Evolutionary conservation across 1,284 basidiomycete genomes (phyloP).

Genomic region (Trichosporon coremiiforme): DNA sequence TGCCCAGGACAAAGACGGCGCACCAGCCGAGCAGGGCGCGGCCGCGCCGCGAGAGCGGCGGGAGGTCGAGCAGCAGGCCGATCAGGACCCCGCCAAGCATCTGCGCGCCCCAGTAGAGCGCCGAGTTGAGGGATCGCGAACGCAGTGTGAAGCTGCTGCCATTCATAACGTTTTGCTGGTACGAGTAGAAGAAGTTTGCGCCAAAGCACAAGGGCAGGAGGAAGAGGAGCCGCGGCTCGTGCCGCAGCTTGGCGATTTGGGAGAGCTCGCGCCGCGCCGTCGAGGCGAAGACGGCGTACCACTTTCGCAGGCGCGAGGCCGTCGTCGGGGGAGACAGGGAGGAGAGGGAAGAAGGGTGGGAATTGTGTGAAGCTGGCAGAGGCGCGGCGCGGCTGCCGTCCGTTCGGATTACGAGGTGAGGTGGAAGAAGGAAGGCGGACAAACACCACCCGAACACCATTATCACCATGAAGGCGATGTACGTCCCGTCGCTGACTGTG

Average conservation of each 20-base stretch:
- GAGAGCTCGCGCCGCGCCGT: conserved; percentile 25
- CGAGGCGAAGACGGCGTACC: conserved; percentile 24
- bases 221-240: conserved; percentile 35
- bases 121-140: conserved; percentile 49
- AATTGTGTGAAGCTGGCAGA: neutral
- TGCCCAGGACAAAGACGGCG: conserved; percentile 35
- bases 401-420: conserved; percentile 28
- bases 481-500: conserved; percentile 31
- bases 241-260: conserved; percentile 30
- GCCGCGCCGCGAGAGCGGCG: conserved; percentile 24
- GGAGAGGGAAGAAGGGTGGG: neutral
- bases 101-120: conserved; percentile 55
- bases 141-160: conserved; percentile 49
- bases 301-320: conserved; percentile 13
- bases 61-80: conserved; percentile 40
- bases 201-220: conserved; percentile 35
- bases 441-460: conserved; percentile 33
- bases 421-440: conserved; percentile 28
- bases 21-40: conserved; percentile 38
- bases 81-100: conserved; percentile 42
- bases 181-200: conserved; percentile 37
- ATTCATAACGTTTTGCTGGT: conserved; percentile 41
- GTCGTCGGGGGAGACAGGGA: neutral
- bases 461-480: conserved; percentile 37
- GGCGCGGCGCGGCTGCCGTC: conserved; percentile 31